Evolutionary conservation across 441 rosid genomes (phyloP).

Genomic region (Adansonia grandidieri): DNA sequence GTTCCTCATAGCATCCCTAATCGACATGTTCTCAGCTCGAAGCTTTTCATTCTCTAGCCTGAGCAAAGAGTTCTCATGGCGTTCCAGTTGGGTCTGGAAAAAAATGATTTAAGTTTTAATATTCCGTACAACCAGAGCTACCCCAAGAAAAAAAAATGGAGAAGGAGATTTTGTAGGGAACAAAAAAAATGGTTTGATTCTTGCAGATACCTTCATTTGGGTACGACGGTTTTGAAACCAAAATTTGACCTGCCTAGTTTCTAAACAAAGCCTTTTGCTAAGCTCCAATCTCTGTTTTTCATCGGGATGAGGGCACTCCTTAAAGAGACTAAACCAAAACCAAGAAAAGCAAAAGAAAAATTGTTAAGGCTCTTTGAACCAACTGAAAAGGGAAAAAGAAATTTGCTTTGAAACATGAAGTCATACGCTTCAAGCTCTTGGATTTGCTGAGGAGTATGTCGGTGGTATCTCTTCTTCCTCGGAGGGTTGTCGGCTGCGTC

Average conservation of each 20-base stretch:
- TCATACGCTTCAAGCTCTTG: constrained; percentile 89
- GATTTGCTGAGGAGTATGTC: constrained; percentile 91
- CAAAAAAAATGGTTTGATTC: background rate
- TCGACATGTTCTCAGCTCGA: constrained; percentile 76
- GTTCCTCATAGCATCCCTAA: constrained; percentile 73
- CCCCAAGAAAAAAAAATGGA: background rate
- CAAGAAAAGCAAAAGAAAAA: constrained; percentile 1
- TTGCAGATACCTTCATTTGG: constrained; percentile 80
- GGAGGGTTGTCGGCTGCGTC: constrained; percentile 70
- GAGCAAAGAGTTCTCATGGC: constrained; percentile 80
- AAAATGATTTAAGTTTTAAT: background rate
- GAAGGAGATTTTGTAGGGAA: background rate
- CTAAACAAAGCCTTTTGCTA: constrained; percentile 75
- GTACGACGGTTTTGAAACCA: constrained; percentile 99
- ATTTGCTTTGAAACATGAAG: constrained; percentile 15
- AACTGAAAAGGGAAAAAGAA: background rate
- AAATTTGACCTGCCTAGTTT: constrained; percentile 88
- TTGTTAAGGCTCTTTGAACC: background rate
- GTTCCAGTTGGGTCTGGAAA: constrained; percentile 76
- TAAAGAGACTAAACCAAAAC: constrained; percentile 57
- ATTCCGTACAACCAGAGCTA: background rate
- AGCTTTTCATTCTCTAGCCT: constrained; percentile 85
- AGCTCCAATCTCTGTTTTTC: constrained; percentile 93
- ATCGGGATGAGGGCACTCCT: constrained; percentile 97
- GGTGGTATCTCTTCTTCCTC: constrained; percentile 81